Evolutionary conservation across 1,139 yeast species (phyloP).

Genomic region (Geotrichum bryndzae): DNA sequence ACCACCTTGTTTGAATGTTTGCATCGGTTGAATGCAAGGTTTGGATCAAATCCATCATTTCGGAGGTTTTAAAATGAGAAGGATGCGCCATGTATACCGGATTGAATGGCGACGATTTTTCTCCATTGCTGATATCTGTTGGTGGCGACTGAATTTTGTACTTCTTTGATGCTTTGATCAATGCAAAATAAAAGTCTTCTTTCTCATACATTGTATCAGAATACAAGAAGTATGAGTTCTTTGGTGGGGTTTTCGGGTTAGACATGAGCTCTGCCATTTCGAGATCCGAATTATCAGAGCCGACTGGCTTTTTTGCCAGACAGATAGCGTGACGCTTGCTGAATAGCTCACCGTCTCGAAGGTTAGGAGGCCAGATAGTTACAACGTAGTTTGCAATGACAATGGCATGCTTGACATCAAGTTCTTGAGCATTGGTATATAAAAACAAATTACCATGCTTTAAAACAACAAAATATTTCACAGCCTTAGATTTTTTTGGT

Average conservation of each 20-base stretch:
- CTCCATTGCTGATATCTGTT: slow-evolving; percentile 3
- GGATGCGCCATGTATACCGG: slow-evolving; percentile 64
- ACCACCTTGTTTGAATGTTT: slow-evolving; percentile 80
- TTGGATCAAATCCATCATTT: slow-evolving; percentile 68
- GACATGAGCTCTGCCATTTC: slow-evolving; percentile 20
- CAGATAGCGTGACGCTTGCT: slow-evolving; percentile 77
- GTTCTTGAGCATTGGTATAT: slow-evolving; percentile 60
- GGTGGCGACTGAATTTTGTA: slow-evolving; percentile 15
- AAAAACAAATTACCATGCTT: slow-evolving; percentile 81
- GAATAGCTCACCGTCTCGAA: slow-evolving; percentile 69
- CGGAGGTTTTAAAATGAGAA: slow-evolving; percentile 61
- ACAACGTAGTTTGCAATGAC: slow-evolving; percentile 67
- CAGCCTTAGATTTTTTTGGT: slow-evolving; percentile 26
- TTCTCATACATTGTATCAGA: slow-evolving; percentile 73
- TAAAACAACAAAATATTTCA: slow-evolving; percentile 37
- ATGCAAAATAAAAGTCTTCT: slow-evolving; percentile 87
- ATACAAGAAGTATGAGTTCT: slow-evolving; percentile 63
- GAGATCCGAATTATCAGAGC: slow-evolving; percentile 10
- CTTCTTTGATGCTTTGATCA: slow-evolving; percentile 65
- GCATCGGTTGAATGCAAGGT: slow-evolving; percentile 76
- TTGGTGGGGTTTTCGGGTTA: slow-evolving; percentile 39
- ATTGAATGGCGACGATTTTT: slow-evolving; percentile 25
- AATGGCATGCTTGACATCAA: slow-evolving; percentile 71
- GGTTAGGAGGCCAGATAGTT: slow-evolving; percentile 77
- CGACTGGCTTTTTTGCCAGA: slow-evolving; percentile 33